Evolutionary conservation across 1,139 yeast genomes (phyloP).

Genomic region (Pichia sp.): DNA sequence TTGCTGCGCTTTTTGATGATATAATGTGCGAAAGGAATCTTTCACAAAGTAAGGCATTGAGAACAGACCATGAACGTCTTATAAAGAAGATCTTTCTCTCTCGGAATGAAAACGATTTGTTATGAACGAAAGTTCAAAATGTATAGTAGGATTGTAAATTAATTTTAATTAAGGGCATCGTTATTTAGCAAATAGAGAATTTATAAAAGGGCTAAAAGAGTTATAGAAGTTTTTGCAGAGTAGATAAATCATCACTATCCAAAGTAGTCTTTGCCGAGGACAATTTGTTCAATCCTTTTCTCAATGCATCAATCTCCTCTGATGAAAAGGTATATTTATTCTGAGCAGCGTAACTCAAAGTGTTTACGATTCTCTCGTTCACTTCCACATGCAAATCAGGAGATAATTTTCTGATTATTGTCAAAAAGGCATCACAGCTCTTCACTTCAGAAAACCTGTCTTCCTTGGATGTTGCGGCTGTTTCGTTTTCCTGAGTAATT

Average conservation of each 20-base stretch:
- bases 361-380: constrained; percentile 57
- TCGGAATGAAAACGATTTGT: constrained; percentile 45
- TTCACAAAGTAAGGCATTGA: constrained; percentile 10
- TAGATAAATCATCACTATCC: constrained; percentile 44
- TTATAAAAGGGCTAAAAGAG: not conserved
- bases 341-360: constrained; percentile 46
- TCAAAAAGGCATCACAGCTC: constrained; percentile 32
- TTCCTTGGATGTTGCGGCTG: constrained; percentile 1
- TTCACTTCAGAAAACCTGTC: constrained; percentile 39
- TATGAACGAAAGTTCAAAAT: not conserved
- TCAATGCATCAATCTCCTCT: constrained; percentile 37
- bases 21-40: constrained; percentile 2
- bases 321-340: constrained; percentile 45
- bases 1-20: constrained; percentile 35
- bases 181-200: not conserved
- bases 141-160: not conserved
- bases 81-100: constrained; percentile 39
- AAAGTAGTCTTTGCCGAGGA: constrained; percentile 23
- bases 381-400: constrained; percentile 45
- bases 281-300: constrained; percentile 1
- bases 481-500: constrained; percentile 32
- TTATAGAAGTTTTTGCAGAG: constrained; percentile 9
- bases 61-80: constrained; percentile 22
- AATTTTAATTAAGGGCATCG: constrained; percentile 10
- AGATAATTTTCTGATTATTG: constrained; percentile 16